Evolutionary conservation across 495 filamentous ascomycete genomes (phyloP).

Genomic region (Lepraria neglecta): DNA sequence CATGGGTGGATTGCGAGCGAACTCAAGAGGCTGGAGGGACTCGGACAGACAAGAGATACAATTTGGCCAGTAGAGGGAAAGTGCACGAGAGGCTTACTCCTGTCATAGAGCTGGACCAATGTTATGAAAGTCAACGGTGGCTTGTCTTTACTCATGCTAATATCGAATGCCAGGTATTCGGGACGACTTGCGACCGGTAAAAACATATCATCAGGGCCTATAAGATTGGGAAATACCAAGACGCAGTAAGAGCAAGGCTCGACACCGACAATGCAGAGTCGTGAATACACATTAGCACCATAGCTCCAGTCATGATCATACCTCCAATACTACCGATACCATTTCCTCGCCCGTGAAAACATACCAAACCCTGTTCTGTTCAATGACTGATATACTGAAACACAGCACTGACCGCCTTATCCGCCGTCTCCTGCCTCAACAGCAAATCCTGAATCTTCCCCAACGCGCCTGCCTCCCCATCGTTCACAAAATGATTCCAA

Average conservation of each 20-base stretch:
- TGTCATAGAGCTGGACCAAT: background rate
- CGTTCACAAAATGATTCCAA: slow-evolving; percentile 95
- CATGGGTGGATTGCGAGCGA: no score
- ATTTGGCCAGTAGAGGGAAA: no score
- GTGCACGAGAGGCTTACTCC: no score
- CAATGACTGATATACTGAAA: slow-evolving; percentile 98
- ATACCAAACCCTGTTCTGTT: slow-evolving; percentile 20
- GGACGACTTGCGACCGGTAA: no score
- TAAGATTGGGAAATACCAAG: no score
- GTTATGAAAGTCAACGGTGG: background rate
- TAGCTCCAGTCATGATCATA: background rate
- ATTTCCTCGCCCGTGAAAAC: background rate
- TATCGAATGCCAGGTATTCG: no score
- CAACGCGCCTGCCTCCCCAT: slow-evolving; percentile 59
- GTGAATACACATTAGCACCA: background rate
- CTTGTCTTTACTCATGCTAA: no score
- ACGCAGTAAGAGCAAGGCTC: background rate
- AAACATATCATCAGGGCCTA: no score
- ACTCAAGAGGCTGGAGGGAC: background rate
- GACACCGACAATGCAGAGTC: background rate
- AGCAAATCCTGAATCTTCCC: slow-evolving; percentile 84
- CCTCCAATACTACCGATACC: background rate
- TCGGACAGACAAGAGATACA: background rate
- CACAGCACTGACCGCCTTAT: slow-evolving; percentile 79
- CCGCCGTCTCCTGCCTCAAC: slow-evolving; percentile 75